phyloP scores from a whole-genome alignment of 352 stramenopile species.

The Peronosclerospora sorghi region DNA sequence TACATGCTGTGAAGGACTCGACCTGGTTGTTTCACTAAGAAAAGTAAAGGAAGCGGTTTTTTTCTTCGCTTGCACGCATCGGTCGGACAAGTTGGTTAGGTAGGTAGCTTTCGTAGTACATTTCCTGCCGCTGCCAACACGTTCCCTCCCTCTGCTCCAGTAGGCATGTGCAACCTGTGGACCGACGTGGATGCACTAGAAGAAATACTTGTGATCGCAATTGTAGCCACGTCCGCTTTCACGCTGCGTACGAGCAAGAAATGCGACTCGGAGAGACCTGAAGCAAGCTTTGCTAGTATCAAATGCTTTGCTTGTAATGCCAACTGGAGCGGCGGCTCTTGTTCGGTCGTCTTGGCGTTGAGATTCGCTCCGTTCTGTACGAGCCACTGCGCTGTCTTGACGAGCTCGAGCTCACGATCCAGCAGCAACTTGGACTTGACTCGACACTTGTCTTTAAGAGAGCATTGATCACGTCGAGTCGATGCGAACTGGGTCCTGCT shows the following conservation, averaged over 20 bases:
- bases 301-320: conserved; percentile 39
- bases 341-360: conserved; percentile 34
- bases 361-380: conserved; percentile 61
- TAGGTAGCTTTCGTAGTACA: conserved; percentile 15
- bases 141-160: conserved; percentile 3
- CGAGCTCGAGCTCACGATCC: conserved; percentile 37
- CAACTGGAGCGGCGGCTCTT: conserved; percentile 49
- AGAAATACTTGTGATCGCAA: conserved; percentile 46
- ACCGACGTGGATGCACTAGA: conserved; percentile 13
- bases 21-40: conserved; percentile 63
- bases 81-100: conserved; percentile 9
- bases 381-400: conserved; percentile 61
- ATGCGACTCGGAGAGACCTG: conserved; percentile 27
- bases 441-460: conserved; percentile 77
- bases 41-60: conserved; percentile 40
- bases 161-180: background rate
- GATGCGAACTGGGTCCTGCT: conserved; percentile 27
- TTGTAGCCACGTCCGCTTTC: conserved; percentile 44
- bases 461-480: conserved; percentile 48
- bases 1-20: conserved; percentile 72
- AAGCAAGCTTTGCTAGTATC: conserved; percentile 38
- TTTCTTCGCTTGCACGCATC: conserved; percentile 16
- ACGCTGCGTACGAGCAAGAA: conserved; percentile 37
- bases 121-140: conserved; percentile 8
- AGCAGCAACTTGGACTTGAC: conserved; percentile 26